phyloP scores from a whole-genome alignment of 208 protist genomes.

The Leishmania arabica region DNA sequence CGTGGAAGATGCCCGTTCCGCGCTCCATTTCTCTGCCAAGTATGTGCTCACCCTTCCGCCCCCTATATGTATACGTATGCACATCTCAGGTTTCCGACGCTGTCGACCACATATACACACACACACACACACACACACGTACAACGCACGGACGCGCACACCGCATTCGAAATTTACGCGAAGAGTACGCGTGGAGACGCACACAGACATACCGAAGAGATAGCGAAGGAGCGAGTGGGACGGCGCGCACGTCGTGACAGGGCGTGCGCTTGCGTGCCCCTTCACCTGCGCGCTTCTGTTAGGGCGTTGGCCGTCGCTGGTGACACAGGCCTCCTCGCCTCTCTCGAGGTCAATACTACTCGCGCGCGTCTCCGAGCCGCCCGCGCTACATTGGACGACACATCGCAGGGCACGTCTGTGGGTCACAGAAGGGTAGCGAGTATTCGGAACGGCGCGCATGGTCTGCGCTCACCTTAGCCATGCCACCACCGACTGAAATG shows the following conservation, averaged over 20 bases:
- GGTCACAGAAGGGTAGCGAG: not conserved
- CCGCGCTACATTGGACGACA: not conserved
- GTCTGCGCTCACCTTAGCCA: conserved; percentile 13
- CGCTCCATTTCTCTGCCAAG: not conserved
- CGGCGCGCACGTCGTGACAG: not conserved
- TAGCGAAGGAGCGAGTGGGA: not conserved
- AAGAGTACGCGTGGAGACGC: not conserved
- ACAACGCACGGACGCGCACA: not conserved
- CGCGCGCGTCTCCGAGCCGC: not conserved
- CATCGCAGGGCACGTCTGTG: not conserved
- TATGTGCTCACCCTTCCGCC: not conserved
- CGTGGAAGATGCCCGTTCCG: not conserved
- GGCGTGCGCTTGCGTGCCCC: not conserved
- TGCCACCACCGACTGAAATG: conserved; percentile 74
- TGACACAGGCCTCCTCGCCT: not conserved
- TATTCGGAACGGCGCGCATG: not conserved
- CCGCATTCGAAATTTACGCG: not conserved
- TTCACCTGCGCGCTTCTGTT: not conserved
- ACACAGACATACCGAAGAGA: not conserved
- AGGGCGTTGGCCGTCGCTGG: not conserved
- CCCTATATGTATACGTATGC: not conserved
- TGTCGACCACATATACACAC: not conserved
- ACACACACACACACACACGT: conserved; percentile 4
- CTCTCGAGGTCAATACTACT: not conserved
- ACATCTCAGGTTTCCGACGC: not conserved